Base-by-base conservation (phyloP, 2,329 filamentous ascomycete genomes). In the Myriangium duriaei region DNA sequence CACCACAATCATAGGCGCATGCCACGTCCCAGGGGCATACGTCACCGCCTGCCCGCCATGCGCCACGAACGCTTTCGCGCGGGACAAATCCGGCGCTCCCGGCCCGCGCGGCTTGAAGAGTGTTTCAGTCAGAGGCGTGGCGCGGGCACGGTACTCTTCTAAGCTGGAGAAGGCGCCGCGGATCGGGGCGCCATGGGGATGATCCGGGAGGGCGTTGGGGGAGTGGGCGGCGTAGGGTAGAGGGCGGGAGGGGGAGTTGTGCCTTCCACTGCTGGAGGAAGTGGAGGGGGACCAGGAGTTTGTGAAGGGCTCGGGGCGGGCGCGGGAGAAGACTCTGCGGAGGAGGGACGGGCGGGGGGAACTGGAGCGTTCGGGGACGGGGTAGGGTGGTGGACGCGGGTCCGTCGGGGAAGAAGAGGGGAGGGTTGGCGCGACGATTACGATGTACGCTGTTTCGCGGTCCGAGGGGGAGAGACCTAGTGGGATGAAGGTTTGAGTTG, bases 1-100 rank as follows among this genome's bases (percentile, higher is more conserved):
- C 34, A 96, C 60, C 11, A 84, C 86, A 11, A 86, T 81, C 88
- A 98, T 96, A 1, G 91, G 91, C 44, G 88, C 86, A 65, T 98
- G 91, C 88, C 79, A 98, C 38, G 86, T 95, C 4, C 85, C 91
- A 1, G 82, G 77, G 1, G 74, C 85, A 57, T 96, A 98, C 2
- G 86, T 95, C 11, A 98, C 84, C 9, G 85, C 87, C 63, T 94
- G 85, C 15, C 71, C 69, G 2, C 76, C 78, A 34, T 69, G 73
- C 1, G 83, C 87, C 39, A 92, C 62, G 55, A 95, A 98, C 0
- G 86, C 88, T 47, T 68, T 71, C 28, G 93, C 50, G 6, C 72
- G 68, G 14, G 58, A 55, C 29, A 94, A 53, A 57, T 95, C 85
- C 0, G 91, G 88, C 12, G 84, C 57, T 0, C 79, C 79, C 49